Evolutionary conservation across 73 alveolate genomes (phyloP).

Genomic region (Urostyla sp.): DNA sequence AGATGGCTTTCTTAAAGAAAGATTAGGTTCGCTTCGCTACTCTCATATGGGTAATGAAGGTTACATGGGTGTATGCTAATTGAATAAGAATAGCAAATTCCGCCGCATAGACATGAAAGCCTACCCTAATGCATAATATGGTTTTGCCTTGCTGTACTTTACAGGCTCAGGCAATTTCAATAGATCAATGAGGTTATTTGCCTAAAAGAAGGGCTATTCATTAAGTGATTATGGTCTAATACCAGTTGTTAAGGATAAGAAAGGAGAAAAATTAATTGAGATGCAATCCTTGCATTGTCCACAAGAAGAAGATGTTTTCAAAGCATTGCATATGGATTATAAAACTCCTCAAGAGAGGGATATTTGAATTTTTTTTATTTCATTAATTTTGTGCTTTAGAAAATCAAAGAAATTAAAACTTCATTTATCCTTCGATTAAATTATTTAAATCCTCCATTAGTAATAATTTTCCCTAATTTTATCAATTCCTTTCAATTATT

Average conservation of each 20-base stretch:
- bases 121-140: conserved; percentile 85
- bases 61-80: conserved; percentile 92
- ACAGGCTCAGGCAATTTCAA: conserved; percentile 96
- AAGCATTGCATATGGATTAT: conserved; percentile 78
- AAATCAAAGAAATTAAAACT: not conserved
- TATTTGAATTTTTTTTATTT: conserved; percentile 69
- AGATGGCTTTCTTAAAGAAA: conserved; percentile 81
- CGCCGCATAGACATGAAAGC: conserved; percentile 95
- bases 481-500: conserved; percentile 17
- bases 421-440: not conserved
- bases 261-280: conserved; percentile 68
- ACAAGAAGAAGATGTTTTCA: conserved; percentile 93
- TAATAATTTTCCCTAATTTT: conserved; percentile 47
- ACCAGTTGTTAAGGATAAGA: conserved; percentile 72
- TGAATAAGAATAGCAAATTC: conserved; percentile 62
- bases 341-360: conserved; percentile 94
- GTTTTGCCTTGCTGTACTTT: conserved; percentile 93
- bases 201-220: conserved; percentile 88
- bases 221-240: conserved; percentile 92
- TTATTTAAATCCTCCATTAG: conserved; percentile 43
- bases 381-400: not conserved
- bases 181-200: conserved; percentile 93
- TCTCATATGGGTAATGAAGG: conserved; percentile 77
- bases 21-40: conserved; percentile 76
- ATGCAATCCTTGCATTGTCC: conserved; percentile 70